Percentiles rank a stretch among this genome's conserved stretches.
Evolutionary conservation across 768 basidiomycete species (phyloP).

Genomic region (Polyporus arcularius): DNA sequence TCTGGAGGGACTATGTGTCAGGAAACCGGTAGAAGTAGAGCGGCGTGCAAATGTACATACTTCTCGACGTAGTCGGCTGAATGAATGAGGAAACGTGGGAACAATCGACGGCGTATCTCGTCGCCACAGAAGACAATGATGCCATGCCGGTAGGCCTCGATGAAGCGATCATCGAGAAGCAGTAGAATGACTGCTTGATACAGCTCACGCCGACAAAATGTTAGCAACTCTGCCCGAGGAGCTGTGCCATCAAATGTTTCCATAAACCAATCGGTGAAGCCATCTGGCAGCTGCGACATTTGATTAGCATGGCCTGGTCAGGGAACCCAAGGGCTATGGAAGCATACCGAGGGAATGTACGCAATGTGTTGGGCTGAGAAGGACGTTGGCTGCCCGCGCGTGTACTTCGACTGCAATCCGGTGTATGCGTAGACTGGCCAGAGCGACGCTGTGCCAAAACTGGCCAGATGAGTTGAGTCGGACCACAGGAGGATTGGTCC

Average conservation of each 20-base stretch:
- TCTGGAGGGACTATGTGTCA: slow-evolving; percentile 21
- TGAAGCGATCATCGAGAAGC: slow-evolving; percentile 25
- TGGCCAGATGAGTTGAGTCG: slow-evolving; percentile 28
- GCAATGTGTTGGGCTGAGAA: slow-evolving; percentile 42
- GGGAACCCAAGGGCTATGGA: neutral
- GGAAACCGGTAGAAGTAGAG: too few species aligned
- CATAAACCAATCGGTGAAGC: slow-evolving; percentile 32
- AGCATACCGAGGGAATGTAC: slow-evolving; percentile 43
- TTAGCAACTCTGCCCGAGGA: slow-evolving; percentile 24
- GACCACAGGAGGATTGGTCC: slow-evolving; percentile 27
- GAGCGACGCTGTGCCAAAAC: slow-evolving; percentile 26
- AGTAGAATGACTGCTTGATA: slow-evolving; percentile 30
- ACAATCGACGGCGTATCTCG: slow-evolving; percentile 25
- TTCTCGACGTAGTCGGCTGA: slow-evolving; percentile 38
- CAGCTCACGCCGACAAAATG: slow-evolving; percentile 33
- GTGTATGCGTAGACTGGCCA: slow-evolving; percentile 46
- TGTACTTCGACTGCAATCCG: slow-evolving; percentile 45
- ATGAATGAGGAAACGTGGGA: slow-evolving; percentile 29
- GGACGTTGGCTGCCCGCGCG: slow-evolving; percentile 29
- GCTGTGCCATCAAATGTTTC: slow-evolving; percentile 10
- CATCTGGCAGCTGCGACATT: slow-evolving; percentile 33
- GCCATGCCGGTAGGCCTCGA: slow-evolving; percentile 27
- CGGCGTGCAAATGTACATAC: too few species aligned
- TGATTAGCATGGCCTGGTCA: neutral
- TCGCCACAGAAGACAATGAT: slow-evolving; percentile 29